Conservation (phyloP, 73 alveolate genomes). For the Uronychia binucleata region DNA sequence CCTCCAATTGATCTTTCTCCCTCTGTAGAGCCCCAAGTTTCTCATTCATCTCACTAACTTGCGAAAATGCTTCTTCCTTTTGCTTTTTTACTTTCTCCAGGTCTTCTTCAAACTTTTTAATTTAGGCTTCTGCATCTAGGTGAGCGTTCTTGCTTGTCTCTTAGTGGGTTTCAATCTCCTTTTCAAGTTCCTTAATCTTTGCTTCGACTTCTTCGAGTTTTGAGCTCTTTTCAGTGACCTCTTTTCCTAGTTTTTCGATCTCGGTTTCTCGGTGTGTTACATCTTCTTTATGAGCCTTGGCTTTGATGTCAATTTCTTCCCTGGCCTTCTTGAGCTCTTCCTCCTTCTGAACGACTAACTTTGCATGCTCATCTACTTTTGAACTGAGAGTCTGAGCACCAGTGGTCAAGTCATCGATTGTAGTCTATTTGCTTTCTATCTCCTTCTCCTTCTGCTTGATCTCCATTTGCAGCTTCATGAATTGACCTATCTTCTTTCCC, state of each 20-base stretch:
- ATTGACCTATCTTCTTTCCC: background rate
- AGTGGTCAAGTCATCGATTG: too few relatives aligned
- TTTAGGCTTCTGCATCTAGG: constrained; percentile 1
- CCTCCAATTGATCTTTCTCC: background rate
- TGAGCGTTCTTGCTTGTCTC: constrained; percentile 1
- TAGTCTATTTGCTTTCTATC: background rate
- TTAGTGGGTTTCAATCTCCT: too few relatives aligned
- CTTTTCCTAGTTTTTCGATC: background rate
- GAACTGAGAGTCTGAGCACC: too few relatives aligned
- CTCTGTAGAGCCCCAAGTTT: background rate
- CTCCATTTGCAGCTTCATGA: background rate
- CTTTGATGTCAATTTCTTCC: background rate
- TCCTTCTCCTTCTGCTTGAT: background rate
- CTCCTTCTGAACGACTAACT: constrained; percentile 18
- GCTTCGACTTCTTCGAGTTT: background rate
- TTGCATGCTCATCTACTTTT: too few relatives aligned
- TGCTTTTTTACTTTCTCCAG: background rate
- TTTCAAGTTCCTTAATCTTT: background rate
- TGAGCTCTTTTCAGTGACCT: background rate
- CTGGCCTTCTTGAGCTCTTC: constrained; percentile 7
- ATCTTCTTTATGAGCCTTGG: background rate
- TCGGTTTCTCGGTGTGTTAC: background rate
- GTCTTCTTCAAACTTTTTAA: background rate
- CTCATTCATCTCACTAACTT: constrained; percentile 5
- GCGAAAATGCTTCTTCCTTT: constrained; percentile 7